Percentiles rank a stretch among this genome's conserved stretches.
phyloP scores from a whole-genome alignment of 257 asterid species.

The Henckelia pumila region DNA sequence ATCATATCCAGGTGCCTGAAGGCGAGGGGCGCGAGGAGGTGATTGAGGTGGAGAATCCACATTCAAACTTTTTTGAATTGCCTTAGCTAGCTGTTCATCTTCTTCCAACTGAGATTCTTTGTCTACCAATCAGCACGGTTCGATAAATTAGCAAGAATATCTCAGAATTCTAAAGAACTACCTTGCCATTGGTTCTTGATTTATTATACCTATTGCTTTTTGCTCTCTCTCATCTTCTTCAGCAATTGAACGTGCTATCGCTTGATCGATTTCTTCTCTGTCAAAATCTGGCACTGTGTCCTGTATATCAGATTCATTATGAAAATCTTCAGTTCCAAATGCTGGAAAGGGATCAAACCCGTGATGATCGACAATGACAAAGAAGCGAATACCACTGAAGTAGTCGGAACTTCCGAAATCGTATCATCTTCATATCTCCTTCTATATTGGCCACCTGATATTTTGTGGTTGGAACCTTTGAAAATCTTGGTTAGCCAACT shows the following conservation, averaged over 20 bases:
- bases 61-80: slow-evolving; percentile 80
- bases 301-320: slow-evolving; percentile 35
- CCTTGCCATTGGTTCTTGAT: slow-evolving; percentile 27
- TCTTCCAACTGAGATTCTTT: slow-evolving; percentile 64
- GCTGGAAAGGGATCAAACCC: slow-evolving; percentile 12
- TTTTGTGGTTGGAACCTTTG: slow-evolving; percentile 65
- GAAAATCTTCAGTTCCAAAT: slow-evolving; percentile 19
- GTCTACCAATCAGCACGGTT: slow-evolving; percentile 38
- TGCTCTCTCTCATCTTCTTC: slow-evolving; percentile 68
- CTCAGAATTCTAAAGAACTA: background rate
- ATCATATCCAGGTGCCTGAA: slow-evolving; percentile 46
- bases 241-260: slow-evolving; percentile 83
- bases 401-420: slow-evolving; percentile 57
- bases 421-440: slow-evolving; percentile 64
- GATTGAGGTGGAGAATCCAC: slow-evolving; percentile 64
- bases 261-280: slow-evolving; percentile 77
- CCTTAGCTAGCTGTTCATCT: slow-evolving; percentile 91
- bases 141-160: slow-evolving; percentile 14
- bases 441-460: slow-evolving; percentile 66
- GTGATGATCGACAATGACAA: background rate
- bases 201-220: slow-evolving; percentile 56
- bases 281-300: slow-evolving; percentile 77
- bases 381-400: slow-evolving; percentile 49
- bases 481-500: slow-evolving; percentile 88
- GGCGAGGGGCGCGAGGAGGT: slow-evolving; percentile 25